Evolutionary conservation across 1,139 yeast genomes (phyloP), one percentile per base, ranked within the genome.

Genomic region (Saccharomycopsis hybrid): DNA sequence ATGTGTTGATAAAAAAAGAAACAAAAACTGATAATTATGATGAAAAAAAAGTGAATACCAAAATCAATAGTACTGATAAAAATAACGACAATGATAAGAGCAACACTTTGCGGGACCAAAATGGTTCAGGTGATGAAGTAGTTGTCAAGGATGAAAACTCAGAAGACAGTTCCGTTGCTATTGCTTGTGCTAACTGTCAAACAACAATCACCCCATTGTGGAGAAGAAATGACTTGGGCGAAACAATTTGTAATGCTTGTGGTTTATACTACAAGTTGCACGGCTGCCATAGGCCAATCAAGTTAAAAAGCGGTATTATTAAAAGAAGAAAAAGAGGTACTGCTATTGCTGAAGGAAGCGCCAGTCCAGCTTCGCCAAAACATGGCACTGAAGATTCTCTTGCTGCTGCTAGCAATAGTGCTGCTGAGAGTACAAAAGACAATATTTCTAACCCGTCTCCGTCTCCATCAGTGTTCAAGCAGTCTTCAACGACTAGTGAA

Each of bases 191-290:
- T 58, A 87, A 87, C 67, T 87, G 96, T 67, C 82, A 79, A 8
- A 83, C 92, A 24, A 85, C 92, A 5, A 83, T 85, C 56, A 87
- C 96, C 0, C 95, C 96, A 0, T 69, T 87, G 13, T 87, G 96
- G 96, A 73, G 96, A 60, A 70, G 95, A 57, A 90, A 86, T 59
- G 88, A 82, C 54, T 74, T 73, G 4, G 95, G 95, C 0, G 80
- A 83, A 57, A 82, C 92, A 36, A 85, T 86, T 37, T 87, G 96
- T 69, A 87, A 87, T 61, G 95, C 95, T 0, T 86, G 96, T 67
- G 96, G 95, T 1, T 69, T 87, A 41, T 87, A 87, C 64, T 83
- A 78, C 63, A 71, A 84, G 53, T 74, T 87, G 44, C 95, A 86
- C 61, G 92, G 92, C 1, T 72, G 74, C 41, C 90, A 84, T 60